phyloP scores from a whole-genome alignment of 1,284 basidiomycete genomes.

The Austroboletus niveus region DNA sequence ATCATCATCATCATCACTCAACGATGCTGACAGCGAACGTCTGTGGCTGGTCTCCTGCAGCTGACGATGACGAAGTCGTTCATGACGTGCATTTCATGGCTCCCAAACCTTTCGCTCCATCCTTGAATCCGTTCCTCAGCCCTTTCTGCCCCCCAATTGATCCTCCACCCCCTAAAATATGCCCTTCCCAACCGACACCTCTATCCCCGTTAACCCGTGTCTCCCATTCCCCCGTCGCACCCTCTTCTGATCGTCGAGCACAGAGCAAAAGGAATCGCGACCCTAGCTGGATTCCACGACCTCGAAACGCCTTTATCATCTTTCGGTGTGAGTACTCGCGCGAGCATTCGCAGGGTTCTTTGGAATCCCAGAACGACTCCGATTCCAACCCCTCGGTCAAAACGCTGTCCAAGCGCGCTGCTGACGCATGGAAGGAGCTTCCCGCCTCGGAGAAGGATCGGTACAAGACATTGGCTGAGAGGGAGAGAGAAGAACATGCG shows the following conservation, averaged over 20 bases:
- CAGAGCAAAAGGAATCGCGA: conserved; percentile 38
- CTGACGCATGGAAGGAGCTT: conserved; percentile 57
- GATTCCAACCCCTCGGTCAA: conserved; percentile 29
- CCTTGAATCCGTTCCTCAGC: conserved; percentile 6
- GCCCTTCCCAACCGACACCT: background rate
- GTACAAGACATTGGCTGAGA: conserved; percentile 50
- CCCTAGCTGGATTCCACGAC: conserved; percentile 74
- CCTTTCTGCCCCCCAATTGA: conserved; percentile 19
- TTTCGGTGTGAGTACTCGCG: conserved; percentile 75
- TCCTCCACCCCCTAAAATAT: background rate
- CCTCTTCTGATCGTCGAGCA: conserved; percentile 32
- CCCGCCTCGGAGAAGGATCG: conserved; percentile 42
- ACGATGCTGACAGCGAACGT: conserved; percentile 14
- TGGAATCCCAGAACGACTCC: conserved; percentile 18
- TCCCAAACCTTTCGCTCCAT: conserved; percentile 7
- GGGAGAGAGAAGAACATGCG: conserved; percentile 54
- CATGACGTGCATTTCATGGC: conserved; percentile 14
- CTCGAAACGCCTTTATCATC: conserved; percentile 86
- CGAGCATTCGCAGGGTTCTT: conserved; percentile 29
- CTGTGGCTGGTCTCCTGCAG: conserved; percentile 29
- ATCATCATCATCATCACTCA: background rate
- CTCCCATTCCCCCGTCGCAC: conserved; percentile 13
- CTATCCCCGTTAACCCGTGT: background rate
- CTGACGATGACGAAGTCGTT: conserved; percentile 29
- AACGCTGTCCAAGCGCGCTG: conserved; percentile 63